Evolutionary conservation across 805 yeast genomes (phyloP).

Genomic region (Sugiyamaella marilandica): DNA sequence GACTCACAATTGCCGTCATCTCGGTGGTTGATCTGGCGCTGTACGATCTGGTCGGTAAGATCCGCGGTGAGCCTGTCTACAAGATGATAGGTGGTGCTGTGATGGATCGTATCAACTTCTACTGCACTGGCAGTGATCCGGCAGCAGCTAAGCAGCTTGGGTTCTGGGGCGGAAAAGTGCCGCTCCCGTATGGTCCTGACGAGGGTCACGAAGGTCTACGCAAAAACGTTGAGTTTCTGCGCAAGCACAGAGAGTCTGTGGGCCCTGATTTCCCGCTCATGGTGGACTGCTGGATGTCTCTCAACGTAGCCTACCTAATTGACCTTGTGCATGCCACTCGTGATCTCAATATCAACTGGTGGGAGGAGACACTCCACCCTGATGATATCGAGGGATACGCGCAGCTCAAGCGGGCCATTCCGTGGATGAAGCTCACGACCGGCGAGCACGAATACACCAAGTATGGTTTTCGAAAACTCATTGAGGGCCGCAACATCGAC

Average conservation of each 20-base stretch:
- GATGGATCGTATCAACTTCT: conserved; percentile 41
- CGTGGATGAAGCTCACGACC: conserved; percentile 46
- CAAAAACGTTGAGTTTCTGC: conserved; percentile 44
- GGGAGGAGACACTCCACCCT: conserved; percentile 49
- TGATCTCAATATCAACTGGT: conserved; percentile 48
- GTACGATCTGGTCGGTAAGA: conserved; percentile 48
- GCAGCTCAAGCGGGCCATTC: conserved; percentile 43
- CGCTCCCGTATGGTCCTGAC: conserved; percentile 47
- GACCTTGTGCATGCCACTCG: conserved; percentile 41
- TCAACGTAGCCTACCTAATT: conserved; percentile 45
- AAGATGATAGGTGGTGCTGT: conserved; percentile 50
- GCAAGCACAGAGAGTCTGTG: conserved; percentile 41
- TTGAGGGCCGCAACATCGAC: conserved; percentile 46
- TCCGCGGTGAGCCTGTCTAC: conserved; percentile 48
- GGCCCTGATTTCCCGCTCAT: conserved; percentile 51
- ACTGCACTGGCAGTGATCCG: conserved; percentile 48
- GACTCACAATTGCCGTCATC: conserved; percentile 45
- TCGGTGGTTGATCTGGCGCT: conserved; percentile 46
- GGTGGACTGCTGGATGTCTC: conserved; percentile 52
- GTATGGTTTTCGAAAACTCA: conserved; percentile 47
- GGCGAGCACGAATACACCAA: conserved; percentile 52
- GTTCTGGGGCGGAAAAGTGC: conserved; percentile 52
- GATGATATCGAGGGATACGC: conserved; percentile 49
- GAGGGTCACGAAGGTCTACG: conserved; percentile 45
- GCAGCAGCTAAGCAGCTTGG: conserved; percentile 47